Percentiles rank a stretch among this genome's conserved stretches.
These are phyloP conservation scores for Aplosporella prunicola DNA, from an alignment of 2,329 filamentous ascomycete genomes.

Conservation along the genomic window DNA sequence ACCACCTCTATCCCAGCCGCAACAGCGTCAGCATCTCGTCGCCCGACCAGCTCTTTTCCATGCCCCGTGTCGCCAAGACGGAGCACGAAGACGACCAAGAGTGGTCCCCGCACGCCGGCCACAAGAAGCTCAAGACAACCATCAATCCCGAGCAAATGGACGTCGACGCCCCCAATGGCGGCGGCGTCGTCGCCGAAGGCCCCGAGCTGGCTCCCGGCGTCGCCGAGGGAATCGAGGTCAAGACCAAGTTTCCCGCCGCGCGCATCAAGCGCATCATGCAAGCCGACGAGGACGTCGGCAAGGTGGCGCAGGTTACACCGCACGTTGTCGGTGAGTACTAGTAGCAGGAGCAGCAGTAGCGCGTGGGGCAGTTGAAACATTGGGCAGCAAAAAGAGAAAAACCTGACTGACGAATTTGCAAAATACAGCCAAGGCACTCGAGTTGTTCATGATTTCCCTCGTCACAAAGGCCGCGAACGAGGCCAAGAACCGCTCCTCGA, in stretches of 20 bases:
- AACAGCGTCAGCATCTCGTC: constrained; percentile 1
- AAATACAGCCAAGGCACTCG: constrained; percentile 74
- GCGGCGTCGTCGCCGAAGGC: constrained; percentile 12
- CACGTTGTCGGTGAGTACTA: constrained; percentile 68
- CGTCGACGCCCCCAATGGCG: constrained; percentile 7
- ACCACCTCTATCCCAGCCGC: constrained; percentile 15
- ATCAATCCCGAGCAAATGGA: constrained; percentile 13
- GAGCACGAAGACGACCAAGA: constrained; percentile 8
- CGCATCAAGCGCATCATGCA: constrained; percentile 99
- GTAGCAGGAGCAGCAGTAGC: too few species aligned
- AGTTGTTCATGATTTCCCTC: constrained; percentile 94
- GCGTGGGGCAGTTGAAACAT: too few species aligned
- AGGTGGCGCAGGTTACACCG: constrained; percentile 94
- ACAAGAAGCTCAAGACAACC: constrained; percentile 5
- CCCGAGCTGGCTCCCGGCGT: constrained; percentile 20
- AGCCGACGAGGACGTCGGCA: constrained; percentile 95
- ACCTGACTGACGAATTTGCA: too few species aligned
- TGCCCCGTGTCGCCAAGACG: constrained; percentile 8
- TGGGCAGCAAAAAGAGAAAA: too few species aligned
- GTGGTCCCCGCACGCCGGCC: constrained; percentile 5
- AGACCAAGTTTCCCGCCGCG: constrained; percentile 92
- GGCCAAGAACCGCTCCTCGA: constrained; percentile 72
- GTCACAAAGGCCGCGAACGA: constrained; percentile 82
- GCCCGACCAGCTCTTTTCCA: background rate
- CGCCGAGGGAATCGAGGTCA: constrained; percentile 59